phyloP scores from a whole-genome alignment of 495 filamentous ascomycete genomes.

The Achaetomiella virescens region DNA sequence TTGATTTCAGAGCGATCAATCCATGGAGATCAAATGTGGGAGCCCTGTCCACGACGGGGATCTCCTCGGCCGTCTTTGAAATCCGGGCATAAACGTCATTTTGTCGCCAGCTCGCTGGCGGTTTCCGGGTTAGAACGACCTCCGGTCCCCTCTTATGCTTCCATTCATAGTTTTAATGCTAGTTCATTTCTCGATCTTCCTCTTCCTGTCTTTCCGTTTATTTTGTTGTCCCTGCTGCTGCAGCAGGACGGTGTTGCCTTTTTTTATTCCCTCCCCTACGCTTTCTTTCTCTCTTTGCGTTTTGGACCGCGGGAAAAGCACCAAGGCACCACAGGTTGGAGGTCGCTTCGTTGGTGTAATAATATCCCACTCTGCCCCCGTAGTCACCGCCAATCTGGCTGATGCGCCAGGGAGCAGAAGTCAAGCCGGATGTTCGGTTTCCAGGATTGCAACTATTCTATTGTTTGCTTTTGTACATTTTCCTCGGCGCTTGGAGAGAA shows the following conservation, averaged over 20 bases:
- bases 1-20: background rate
- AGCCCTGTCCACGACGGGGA: too few species aligned
- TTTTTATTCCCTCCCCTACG: too few species aligned
- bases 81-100: too few species aligned
- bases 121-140: background rate
- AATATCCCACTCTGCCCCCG: too few species aligned
- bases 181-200: background rate
- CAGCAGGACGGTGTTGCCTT: background rate
- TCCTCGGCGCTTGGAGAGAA: background rate
- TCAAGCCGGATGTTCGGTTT: too few species aligned
- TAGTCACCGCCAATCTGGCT: too few species aligned
- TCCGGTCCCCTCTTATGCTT: background rate
- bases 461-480: background rate
- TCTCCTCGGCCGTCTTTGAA: too few species aligned
- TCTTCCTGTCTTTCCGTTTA: background rate
- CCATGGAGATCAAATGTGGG: too few species aligned
- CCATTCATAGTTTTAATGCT: background rate
- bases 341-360: too few species aligned
- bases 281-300: background rate
- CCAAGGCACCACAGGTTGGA: too few species aligned
- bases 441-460: background rate
- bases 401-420: too few species aligned
- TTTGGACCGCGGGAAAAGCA: too few species aligned
- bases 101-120: background rate
- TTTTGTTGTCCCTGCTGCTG: background rate